Base-by-base conservation (phyloP, 176 grass and related monocot species). In the Panicum miliaceum region DNA sequence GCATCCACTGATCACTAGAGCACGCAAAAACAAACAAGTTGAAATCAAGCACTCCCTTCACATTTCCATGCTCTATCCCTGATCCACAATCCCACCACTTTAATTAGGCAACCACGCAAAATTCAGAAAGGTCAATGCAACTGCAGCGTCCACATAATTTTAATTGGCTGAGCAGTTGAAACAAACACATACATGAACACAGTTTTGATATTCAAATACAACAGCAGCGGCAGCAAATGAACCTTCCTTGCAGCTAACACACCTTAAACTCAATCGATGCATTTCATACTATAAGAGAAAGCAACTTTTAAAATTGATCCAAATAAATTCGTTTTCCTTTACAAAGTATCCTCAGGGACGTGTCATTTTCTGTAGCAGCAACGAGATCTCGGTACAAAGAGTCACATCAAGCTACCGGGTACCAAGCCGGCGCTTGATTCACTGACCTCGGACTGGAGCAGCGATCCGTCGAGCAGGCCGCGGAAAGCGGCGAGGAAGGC, bases 401-500 rank as follows among this genome's bases (percentile, higher is more conserved):
- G 67, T 47, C 18, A n/a, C 18, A 53, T 18, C 22, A 47, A 76
- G 65, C 50, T 3, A 77, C 46, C n/a, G 9, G 57, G 9, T 4
- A 12, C n/a, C 9, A 60, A 72, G 50, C 16, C 7, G 41, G 8
- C 6, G 7, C 37, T 8, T 12, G 20, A 60, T 26, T 60, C 57
- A 60, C 73, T 79, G 61, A 94, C 92, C 93, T 94, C 90, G 35
- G 87, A 79, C 80, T 81, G 90, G 59, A 94, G 79, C 16, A 27
- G 20, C 71, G 90, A 94, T 52, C 35, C 37, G 13, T 76, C 81
- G 64, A 92, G 89, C 58, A 93, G 45, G 42, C 73, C 82, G 16
- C 83, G 58, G 87, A 98, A 98, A 40, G 91, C 77, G 18, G 65
- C 73, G 45, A 98, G 75, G 78, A 98, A 98, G 12, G 87, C 90